Conservation (phyloP, 768 basidiomycete genomes). For the Pleurotus sapidus region DNA sequence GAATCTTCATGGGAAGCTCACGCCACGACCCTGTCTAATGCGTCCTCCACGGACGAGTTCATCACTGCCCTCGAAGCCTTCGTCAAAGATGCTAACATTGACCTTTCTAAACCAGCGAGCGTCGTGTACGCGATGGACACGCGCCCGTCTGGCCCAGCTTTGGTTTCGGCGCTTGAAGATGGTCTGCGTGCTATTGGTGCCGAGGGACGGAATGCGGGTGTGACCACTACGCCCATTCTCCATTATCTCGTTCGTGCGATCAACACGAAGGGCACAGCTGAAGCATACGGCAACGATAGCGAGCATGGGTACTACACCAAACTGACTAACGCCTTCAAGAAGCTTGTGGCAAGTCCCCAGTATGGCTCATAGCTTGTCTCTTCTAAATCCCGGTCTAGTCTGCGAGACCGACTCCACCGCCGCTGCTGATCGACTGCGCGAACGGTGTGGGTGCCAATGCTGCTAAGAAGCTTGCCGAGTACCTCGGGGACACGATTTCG, state of each 20-base stretch:
- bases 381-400: constrained; percentile 33
- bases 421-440: constrained; percentile 92
- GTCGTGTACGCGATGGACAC: constrained; percentile 95
- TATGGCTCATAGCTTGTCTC: not conserved
- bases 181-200: constrained; percentile 76
- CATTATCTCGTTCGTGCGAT: constrained; percentile 92
- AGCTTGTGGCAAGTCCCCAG: constrained; percentile 67
- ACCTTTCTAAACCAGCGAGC: constrained; percentile 71
- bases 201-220: constrained; percentile 68
- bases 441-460: constrained; percentile 91
- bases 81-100: constrained; percentile 65
- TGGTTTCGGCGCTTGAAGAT: constrained; percentile 77
- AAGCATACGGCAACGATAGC: constrained; percentile 78
- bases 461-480: constrained; percentile 55
- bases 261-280: constrained; percentile 80
- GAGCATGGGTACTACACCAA: constrained; percentile 84
- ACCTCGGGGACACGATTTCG: constrained; percentile 58
- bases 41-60: constrained; percentile 71
- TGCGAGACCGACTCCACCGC: constrained; percentile 52
- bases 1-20: constrained; percentile 89
- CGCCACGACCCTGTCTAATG: constrained; percentile 87
- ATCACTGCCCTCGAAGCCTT: constrained; percentile 59
- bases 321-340: constrained; percentile 79
- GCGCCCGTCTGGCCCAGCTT: constrained; percentile 76
- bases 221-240: constrained; percentile 92